A percentile compares a stretch with the other conserved stretches of the same genome.
Evolutionary conservation across 129 eudicot genomes (phyloP).

Genomic region (Artemisia tridentata): DNA sequence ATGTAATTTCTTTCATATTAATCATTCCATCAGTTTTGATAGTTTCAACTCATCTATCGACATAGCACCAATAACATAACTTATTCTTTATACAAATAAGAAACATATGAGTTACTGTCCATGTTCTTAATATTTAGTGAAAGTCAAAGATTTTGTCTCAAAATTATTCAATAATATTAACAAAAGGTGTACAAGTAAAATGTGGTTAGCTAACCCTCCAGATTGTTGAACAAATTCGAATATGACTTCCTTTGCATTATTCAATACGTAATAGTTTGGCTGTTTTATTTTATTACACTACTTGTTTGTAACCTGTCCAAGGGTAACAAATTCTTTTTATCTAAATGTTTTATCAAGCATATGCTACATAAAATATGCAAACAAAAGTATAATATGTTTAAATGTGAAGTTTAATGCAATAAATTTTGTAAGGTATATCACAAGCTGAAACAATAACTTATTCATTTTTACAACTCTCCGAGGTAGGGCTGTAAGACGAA

Average conservation of each 20-base stretch:
- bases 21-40: constrained; percentile 15
- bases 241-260: background rate
- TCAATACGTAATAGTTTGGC: background rate
- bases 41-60: background rate
- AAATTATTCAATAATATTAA: constrained; percentile 1
- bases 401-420: too few relatives aligned
- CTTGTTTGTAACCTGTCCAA: too few relatives aligned
- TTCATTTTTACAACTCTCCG: too few relatives aligned
- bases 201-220: constrained; percentile 18
- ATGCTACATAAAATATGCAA: background rate
- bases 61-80: background rate
- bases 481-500: too few relatives aligned
- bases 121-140: background rate
- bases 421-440: too few relatives aligned
- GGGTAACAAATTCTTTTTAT: too few relatives aligned
- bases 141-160: constrained; percentile 5
- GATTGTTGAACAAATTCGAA: constrained; percentile 8
- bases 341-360: background rate
- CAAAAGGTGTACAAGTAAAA: background rate
- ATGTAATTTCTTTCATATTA: background rate
- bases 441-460: too few relatives aligned
- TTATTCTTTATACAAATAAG: too few relatives aligned
- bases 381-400: too few relatives aligned
- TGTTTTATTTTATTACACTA: background rate
- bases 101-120: background rate